Evolutionary conservation across 345 rosid species (phyloP).

Genomic region (Orychophragmus violaceus): DNA sequence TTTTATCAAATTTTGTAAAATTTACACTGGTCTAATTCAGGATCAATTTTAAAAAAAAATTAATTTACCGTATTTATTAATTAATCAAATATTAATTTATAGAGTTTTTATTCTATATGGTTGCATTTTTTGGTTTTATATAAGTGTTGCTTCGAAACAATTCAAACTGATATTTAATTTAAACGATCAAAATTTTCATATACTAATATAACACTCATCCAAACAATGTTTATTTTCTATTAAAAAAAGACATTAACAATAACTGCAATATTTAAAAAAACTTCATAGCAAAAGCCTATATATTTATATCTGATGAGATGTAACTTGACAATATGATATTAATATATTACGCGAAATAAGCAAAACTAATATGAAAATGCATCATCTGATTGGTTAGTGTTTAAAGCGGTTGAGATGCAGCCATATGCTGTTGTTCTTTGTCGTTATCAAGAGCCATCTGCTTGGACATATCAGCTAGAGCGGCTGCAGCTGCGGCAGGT

Average conservation of each 20-base stretch:
- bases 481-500: slow-evolving; percentile 21
- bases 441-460: slow-evolving; percentile 12
- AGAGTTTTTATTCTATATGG: too few species aligned
- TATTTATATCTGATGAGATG: slow-evolving; percentile 6
- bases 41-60: too few species aligned
- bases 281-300: background rate
- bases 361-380: background rate
- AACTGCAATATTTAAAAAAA: background rate
- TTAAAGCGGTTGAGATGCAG: slow-evolving; percentile 35
- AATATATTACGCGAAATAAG: background rate
- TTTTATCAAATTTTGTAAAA: too few species aligned
- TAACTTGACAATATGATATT: slow-evolving; percentile 2
- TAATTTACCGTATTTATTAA: too few species aligned
- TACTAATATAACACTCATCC: background rate
- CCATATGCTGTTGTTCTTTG: slow-evolving; percentile 35
- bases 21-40: too few species aligned
- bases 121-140: background rate
- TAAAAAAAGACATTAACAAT: background rate
- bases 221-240: background rate
- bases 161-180: background rate
- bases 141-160: background rate
- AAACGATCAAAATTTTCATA: background rate
- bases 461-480: slow-evolving; percentile 22
- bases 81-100: too few species aligned
- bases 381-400: background rate